These are phyloP conservation scores for Selaginella moellendorffii DNA, from an alignment of 75 land plant genomes.

Conservation along the genomic window DNA sequence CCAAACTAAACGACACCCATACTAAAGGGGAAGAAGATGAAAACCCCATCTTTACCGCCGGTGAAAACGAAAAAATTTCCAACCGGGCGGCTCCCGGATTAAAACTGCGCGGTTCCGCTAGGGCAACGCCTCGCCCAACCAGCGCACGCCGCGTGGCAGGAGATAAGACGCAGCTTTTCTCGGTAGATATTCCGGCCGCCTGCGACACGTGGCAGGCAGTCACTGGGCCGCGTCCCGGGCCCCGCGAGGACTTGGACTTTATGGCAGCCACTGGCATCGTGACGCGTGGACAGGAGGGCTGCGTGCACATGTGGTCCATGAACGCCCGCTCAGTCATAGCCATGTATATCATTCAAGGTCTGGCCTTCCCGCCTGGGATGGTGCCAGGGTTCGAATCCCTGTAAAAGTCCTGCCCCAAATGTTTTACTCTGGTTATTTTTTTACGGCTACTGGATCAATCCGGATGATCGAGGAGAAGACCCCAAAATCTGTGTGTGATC, in stretches of 20 bases:
- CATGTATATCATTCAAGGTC: no score
- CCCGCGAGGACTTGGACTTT: not conserved
- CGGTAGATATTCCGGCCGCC: slow-evolving; percentile 1
- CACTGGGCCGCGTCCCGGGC: not conserved
- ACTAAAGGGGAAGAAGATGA: slow-evolving; percentile 1
- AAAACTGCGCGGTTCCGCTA: not conserved
- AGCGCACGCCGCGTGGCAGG: not conserved
- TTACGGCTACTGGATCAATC: no score
- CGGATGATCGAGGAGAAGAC: no score
- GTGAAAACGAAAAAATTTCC: not conserved
- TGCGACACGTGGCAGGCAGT: not conserved
- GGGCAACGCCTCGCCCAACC: not conserved
- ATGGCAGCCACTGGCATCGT: not conserved
- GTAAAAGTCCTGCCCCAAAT: no score
- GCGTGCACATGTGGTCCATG: not conserved
- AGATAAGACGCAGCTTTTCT: not conserved
- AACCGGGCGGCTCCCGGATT: not conserved
- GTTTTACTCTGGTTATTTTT: no score
- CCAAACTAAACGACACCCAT: not conserved
- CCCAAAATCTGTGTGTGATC: no score
- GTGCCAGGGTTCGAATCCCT: no score
- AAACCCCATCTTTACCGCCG: not conserved
- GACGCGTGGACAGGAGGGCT: not conserved
- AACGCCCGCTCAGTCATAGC: not conserved
- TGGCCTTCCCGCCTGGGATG: no score